Evolutionary conservation across 2,329 filamentous ascomycete species (phyloP).

Genomic region (Diplodia intermedia): DNA sequence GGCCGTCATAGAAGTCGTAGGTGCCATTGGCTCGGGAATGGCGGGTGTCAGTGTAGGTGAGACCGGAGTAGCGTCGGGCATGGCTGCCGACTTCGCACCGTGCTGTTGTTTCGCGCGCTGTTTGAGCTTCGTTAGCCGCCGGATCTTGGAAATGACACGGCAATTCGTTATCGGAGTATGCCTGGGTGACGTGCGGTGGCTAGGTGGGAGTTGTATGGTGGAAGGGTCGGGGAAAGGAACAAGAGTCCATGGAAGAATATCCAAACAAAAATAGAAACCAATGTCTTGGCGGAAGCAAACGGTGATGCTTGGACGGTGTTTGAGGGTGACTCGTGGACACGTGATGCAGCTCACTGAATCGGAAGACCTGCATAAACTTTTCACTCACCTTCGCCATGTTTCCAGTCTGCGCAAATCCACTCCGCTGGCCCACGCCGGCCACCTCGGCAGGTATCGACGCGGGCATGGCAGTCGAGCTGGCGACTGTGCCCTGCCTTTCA

Average conservation of each 20-base stretch:
- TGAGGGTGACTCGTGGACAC: conserved; percentile 14
- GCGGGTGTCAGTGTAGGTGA: conserved; percentile 89
- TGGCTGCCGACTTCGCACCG: conserved; percentile 63
- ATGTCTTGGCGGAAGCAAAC: neutral
- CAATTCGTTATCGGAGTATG: no score
- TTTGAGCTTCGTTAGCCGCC: conserved; percentile 2
- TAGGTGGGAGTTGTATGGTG: neutral
- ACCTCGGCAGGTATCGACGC: conserved; percentile 44
- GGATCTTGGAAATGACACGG: neutral
- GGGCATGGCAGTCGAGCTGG: conserved; percentile 48
- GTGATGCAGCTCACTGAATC: neutral
- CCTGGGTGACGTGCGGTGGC: neutral
- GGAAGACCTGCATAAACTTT: neutral
- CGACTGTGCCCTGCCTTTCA: conserved; percentile 61
- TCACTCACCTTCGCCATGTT: conserved; percentile 44
- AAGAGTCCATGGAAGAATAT: neutral
- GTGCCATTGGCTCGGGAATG: conserved; percentile 84
- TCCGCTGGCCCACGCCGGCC: conserved; percentile 35
- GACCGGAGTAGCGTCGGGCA: conserved; percentile 66
- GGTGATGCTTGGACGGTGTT: neutral
- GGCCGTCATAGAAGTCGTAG: conserved; percentile 74
- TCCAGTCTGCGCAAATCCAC: conserved; percentile 42
- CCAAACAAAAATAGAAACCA: no score
- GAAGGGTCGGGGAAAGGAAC: neutral
- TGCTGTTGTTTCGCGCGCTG: conserved; percentile 77